phyloP scores from a whole-genome alignment of 2,329 filamentous ascomycete species.

The Aspergillus neoniger region DNA sequence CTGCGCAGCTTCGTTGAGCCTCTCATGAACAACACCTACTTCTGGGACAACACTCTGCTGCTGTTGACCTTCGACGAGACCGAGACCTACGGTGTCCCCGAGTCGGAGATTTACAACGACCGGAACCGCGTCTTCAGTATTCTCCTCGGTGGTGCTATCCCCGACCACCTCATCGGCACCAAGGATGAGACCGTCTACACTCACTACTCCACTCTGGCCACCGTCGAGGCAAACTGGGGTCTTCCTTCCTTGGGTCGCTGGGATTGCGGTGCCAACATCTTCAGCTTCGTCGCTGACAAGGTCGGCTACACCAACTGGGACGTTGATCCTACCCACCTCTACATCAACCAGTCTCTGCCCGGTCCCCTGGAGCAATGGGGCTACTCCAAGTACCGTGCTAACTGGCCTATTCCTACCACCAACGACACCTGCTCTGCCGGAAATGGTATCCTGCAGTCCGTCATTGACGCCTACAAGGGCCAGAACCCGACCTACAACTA shows the following conservation, averaged over 20 bases:
- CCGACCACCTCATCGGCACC: conserved; percentile 62
- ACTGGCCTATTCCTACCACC: conserved; percentile 32
- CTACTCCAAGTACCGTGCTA: conserved; percentile 24
- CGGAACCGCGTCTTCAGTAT: conserved; percentile 70
- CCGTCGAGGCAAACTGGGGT: conserved; percentile 68
- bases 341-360: conserved; percentile 58
- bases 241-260: conserved; percentile 70
- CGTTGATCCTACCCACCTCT: conserved; percentile 44
- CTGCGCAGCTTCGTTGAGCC: conserved; percentile 67
- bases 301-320: conserved; percentile 56
- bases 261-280: conserved; percentile 72
- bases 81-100: not conserved
- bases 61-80: conserved; percentile 75
- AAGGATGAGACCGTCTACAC: conserved; percentile 70
- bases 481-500: conserved; percentile 33
- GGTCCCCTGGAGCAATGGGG: conserved; percentile 39
- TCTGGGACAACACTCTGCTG: conserved; percentile 74
- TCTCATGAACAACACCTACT: conserved; percentile 66
- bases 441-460: conserved; percentile 30
- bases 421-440: conserved; percentile 34
- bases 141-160: conserved; percentile 73
- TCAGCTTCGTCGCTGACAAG: conserved; percentile 59
- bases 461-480: conserved; percentile 31
- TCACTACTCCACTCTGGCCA: conserved; percentile 68
- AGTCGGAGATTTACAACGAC: conserved; percentile 63